Conservation (phyloP, 495 filamentous ascomycete species). For the Penicillium bovifimosum region DNA sequence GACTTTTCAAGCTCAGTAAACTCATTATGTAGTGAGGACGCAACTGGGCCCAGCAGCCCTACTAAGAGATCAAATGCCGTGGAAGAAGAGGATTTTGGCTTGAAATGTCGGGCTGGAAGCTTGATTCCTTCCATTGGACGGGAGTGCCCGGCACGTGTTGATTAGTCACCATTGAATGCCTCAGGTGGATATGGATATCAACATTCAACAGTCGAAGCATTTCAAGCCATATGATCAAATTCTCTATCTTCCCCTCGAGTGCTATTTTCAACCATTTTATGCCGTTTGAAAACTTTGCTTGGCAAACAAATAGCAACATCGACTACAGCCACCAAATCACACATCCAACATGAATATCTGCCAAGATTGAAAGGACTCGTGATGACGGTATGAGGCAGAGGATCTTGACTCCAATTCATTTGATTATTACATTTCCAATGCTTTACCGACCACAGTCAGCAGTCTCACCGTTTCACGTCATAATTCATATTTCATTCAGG, state of each 20-base stretch:
- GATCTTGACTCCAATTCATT: neutral
- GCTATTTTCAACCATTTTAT: neutral
- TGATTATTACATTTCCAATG: neutral
- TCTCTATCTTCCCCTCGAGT: neutral
- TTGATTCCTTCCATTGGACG: too few species aligned
- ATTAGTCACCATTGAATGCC: conserved; percentile 1
- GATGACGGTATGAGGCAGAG: neutral
- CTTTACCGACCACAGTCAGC: neutral
- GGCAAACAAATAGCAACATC: neutral
- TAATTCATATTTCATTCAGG: too few species aligned
- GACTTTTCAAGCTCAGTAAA: neutral
- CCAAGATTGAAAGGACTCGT: neutral
- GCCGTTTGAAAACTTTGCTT: neutral
- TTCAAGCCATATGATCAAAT: neutral
- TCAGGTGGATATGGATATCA: neutral
- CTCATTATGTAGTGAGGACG: neutral
- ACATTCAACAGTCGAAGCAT: neutral
- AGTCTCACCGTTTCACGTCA: neutral
- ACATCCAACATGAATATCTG: neutral
- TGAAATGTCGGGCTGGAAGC: neutral
- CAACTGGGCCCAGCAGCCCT: neutral
- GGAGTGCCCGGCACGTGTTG: neutral
- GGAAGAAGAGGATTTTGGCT: neutral
- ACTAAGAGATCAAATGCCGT: neutral
- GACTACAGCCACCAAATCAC: neutral